These are phyloP conservation scores for Eucalyptus cloeziana DNA, from an alignment of 345 rosid genomes.

Conservation along the genomic window DNA sequence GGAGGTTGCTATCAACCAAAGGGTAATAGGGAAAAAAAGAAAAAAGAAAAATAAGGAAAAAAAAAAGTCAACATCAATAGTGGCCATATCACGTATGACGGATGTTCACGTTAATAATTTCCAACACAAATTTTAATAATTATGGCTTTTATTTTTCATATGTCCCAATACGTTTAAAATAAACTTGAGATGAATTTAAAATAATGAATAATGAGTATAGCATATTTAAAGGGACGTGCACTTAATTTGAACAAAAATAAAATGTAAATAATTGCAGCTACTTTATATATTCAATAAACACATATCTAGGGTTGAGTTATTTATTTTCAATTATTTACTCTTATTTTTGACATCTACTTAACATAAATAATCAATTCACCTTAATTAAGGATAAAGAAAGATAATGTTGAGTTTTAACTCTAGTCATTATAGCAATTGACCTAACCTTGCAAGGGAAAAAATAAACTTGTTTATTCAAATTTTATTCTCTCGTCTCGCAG, in stretches of 20 bases:
- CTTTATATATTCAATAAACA: background rate
- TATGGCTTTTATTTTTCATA: background rate
- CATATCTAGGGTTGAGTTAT: background rate
- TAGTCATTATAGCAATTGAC: background rate
- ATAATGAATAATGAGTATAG: background rate
- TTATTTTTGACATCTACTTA: background rate
- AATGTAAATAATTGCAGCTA: background rate
- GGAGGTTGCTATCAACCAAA: background rate
- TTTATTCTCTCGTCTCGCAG: rapidly evolving
- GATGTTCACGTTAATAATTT: rapidly evolving
- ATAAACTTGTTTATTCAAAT: background rate
- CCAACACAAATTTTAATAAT: rapidly evolving
- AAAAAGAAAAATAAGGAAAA: rapidly evolving
- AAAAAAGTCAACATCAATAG: rapidly evolving
- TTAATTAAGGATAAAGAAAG: background rate
- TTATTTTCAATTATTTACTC: background rate
- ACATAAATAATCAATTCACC: background rate
- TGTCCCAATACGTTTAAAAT: background rate
- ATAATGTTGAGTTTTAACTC: background rate
- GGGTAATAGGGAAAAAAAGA: background rate
- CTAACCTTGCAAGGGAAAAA: background rate
- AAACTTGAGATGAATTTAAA: background rate
- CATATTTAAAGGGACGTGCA: background rate
- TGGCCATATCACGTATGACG: rapidly evolving
- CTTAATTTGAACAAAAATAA: background rate